A percentile compares a stretch with the other conserved stretches of the same genome.
phyloP scores from a whole-genome alignment of 2,329 filamentous ascomycete genomes.

The Epichloe amarillans region DNA sequence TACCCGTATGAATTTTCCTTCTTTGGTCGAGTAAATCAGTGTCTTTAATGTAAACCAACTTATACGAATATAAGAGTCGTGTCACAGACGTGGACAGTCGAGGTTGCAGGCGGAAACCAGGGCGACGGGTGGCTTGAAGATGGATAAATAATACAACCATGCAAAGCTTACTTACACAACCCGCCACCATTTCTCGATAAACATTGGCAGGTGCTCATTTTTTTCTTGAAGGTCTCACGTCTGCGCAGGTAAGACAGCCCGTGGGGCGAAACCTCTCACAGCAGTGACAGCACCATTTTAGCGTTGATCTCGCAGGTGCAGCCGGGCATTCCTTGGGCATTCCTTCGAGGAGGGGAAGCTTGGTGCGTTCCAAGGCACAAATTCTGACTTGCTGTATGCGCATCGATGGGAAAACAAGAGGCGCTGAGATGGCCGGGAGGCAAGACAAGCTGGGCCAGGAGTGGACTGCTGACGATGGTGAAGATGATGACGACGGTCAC shows the following conservation, averaged over 20 bases:
- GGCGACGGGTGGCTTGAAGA: neutral
- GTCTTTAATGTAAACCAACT: neutral
- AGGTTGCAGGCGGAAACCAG: neutral
- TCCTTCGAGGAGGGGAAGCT: conserved; percentile 5
- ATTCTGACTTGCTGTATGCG: neutral
- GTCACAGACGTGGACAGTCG: neutral
- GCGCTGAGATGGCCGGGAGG: neutral
- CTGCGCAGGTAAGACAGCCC: conserved; percentile 4
- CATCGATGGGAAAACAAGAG: neutral
- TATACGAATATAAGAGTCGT: neutral
- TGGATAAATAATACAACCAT: neutral
- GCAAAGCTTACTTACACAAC: neutral
- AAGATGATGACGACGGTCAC: neutral
- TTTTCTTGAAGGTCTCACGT: neutral
- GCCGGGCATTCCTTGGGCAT: conserved; percentile 8
- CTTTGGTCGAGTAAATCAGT: too few species aligned
- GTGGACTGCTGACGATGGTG: neutral
- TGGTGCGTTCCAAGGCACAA: neutral
- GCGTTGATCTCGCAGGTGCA: conserved; percentile 1
- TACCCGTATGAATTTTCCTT: too few species aligned
- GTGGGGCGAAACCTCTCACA: conserved; percentile 8
- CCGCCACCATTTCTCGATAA: neutral
- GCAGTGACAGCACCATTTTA: neutral
- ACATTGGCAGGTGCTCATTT: neutral
- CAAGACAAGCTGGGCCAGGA: neutral